Percentiles rank a stretch among this genome's conserved stretches.
Evolutionary conservation across 352 stramenopile species (phyloP).

Genomic region (Phytophthora fragariae): DNA sequence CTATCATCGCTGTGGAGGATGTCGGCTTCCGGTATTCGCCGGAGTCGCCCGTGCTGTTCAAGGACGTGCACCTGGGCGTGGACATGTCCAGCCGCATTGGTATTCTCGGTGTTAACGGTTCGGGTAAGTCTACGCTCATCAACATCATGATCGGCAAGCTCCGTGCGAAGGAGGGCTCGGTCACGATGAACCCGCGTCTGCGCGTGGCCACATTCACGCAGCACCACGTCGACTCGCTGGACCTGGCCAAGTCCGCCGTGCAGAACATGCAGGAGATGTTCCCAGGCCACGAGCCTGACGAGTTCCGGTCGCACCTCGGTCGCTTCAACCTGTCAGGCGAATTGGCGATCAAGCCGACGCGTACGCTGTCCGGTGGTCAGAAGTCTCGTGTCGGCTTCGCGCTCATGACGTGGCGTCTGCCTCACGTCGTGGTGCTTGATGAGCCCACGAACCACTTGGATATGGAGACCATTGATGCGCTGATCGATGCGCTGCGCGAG

Average conservation of each 20-base stretch:
- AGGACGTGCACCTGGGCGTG: slow-evolving; percentile 97
- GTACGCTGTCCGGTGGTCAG: slow-evolving; percentile 96
- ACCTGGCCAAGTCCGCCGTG: slow-evolving; percentile 91
- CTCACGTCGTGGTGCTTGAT: slow-evolving; percentile 97
- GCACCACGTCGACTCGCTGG: slow-evolving; percentile 96
- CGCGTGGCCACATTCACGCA: slow-evolving; percentile 97
- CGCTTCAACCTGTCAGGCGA: slow-evolving; percentile 97
- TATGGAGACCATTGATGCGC: slow-evolving; percentile 90
- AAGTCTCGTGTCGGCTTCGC: slow-evolving; percentile 96
- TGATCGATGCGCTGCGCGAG: slow-evolving; percentile 95
- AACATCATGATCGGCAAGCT: slow-evolving; percentile 98
- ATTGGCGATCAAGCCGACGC: slow-evolving; percentile 95
- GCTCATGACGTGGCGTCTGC: slow-evolving; percentile 94
- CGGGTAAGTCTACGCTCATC: slow-evolving; percentile 96
- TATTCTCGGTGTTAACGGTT: slow-evolving; percentile 93
- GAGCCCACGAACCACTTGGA: slow-evolving; percentile 98
- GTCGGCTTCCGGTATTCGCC: slow-evolving; percentile 81
- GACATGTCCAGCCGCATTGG: slow-evolving; percentile 95
- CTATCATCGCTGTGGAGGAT: slow-evolving; percentile 95
- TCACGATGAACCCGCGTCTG: slow-evolving; percentile 92
- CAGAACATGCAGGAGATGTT: slow-evolving; percentile 94
- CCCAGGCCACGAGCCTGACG: slow-evolving; percentile 79
- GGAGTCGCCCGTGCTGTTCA: slow-evolving; percentile 70
- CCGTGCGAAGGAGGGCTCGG: slow-evolving; percentile 81
- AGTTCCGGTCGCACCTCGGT: slow-evolving; percentile 95